Conservation (phyloP, 2,329 filamentous ascomycete species). For the Fusarium guadeloupense region DNA sequence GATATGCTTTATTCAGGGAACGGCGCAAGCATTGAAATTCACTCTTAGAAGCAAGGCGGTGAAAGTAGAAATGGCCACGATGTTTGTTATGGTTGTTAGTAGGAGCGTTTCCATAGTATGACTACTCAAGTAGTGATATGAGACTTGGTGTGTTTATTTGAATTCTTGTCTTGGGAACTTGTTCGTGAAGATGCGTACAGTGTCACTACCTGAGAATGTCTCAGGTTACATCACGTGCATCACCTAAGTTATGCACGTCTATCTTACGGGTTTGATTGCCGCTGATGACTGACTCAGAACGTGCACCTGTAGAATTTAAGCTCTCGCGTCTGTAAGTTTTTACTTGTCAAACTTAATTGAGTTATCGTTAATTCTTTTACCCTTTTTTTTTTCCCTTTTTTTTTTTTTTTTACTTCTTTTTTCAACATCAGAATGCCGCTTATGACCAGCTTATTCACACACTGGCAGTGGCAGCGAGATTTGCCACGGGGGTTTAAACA, state of each 20-base stretch:
- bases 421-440: slow-evolving; percentile 10
- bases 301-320: slow-evolving; percentile 5
- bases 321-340: too few species aligned
- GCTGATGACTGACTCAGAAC: slow-evolving; percentile 9
- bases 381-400: background rate
- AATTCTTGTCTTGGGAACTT: too few species aligned
- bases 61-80: background rate
- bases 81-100: slow-evolving; percentile 17
- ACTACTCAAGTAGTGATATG: too few species aligned
- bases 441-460: slow-evolving; percentile 16
- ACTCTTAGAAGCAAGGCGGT: slow-evolving; percentile 4
- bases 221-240: slow-evolving; percentile 25
- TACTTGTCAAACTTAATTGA: background rate
- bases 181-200: too few species aligned
- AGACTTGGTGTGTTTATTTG: too few species aligned
- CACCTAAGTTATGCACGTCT: background rate
- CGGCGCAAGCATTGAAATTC: slow-evolving; percentile 9
- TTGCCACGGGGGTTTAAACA: slow-evolving; percentile 29
- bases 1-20: slow-evolving; percentile 19
- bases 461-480: slow-evolving; percentile 21
- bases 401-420: background rate
- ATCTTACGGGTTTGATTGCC: background rate
- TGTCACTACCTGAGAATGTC: too few species aligned
- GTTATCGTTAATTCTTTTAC: background rate
- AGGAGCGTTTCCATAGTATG: background rate